phyloP scores from a whole-genome alignment of 805 yeast genomes.

The Soucietia sequanensis region DNA sequence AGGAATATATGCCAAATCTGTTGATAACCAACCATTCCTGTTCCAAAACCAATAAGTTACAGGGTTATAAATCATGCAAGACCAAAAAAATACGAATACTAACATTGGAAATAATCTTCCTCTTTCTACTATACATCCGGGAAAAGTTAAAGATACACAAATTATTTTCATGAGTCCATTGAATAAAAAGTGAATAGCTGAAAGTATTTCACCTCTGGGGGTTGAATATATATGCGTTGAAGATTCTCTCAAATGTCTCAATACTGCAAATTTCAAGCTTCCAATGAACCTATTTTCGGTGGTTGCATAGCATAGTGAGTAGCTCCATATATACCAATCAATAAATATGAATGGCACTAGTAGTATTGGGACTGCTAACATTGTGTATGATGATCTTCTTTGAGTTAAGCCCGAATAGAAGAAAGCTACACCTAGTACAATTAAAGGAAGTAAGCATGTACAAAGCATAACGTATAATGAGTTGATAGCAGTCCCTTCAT shows the following conservation, averaged over 20 bases:
- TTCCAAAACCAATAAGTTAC: conserved; percentile 48
- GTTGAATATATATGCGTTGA: conserved; percentile 23
- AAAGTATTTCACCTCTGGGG: conserved; percentile 37
- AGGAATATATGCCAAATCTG: conserved; percentile 29
- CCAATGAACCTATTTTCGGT: conserved; percentile 36
- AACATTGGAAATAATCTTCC: conserved; percentile 43
- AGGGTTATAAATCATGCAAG: conserved; percentile 40
- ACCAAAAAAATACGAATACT: conserved; percentile 39
- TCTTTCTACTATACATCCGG: conserved; percentile 45
- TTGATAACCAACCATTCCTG: conserved; percentile 41
- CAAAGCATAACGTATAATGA: conserved; percentile 38
- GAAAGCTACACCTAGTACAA: conserved; percentile 34
- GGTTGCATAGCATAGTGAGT: conserved; percentile 39
- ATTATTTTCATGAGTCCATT: conserved; percentile 38
- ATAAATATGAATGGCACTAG: conserved; percentile 30
- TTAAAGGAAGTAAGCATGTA: conserved; percentile 28
- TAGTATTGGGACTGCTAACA: conserved; percentile 36
- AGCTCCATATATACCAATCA: conserved; percentile 48
- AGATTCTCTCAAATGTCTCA: conserved; percentile 23
- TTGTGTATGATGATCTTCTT: conserved; percentile 39
- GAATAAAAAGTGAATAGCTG: conserved; percentile 37
- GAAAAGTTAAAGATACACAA: conserved; percentile 41
- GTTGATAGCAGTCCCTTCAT: conserved; percentile 14
- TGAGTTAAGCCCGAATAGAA: conserved; percentile 45
- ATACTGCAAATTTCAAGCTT: conserved; percentile 27